Percentiles rank a stretch among this genome's conserved stretches.
Evolutionary conservation across 208 protist genomes (phyloP).

Genomic region (Borovskyia barvae): DNA sequence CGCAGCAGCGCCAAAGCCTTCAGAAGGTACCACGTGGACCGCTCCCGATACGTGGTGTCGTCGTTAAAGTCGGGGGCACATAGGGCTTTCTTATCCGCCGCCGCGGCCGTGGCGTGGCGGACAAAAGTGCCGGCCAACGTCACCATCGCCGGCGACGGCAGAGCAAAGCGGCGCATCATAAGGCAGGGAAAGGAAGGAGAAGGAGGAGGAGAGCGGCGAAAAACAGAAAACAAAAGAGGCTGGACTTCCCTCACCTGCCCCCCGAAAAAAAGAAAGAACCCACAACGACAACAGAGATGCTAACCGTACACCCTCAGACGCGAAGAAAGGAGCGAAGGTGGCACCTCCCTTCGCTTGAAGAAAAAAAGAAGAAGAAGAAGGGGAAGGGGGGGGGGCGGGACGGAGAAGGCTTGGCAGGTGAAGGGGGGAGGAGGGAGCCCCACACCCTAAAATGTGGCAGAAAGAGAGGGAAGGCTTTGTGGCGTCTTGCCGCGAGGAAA

Average conservation of each 20-base stretch:
- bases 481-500: neutral
- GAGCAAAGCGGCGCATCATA: constrained; percentile 39
- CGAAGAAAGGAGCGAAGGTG: no score
- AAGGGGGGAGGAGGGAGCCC: neutral
- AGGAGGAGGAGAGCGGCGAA: neutral
- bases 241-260: no score
- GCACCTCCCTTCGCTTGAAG: neutral
- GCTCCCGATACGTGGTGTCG: constrained; percentile 54
- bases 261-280: no score
- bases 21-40: constrained; percentile 69
- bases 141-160: constrained; percentile 4
- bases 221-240: constrained; percentile 1
- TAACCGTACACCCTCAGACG: no score
- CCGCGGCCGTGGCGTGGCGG: constrained; percentile 8
- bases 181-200: neutral
- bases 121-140: constrained; percentile 10
- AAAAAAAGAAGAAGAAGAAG: constrained; percentile 10
- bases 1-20: constrained; percentile 73
- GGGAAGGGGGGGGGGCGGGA: neutral
- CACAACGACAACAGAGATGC: no score
- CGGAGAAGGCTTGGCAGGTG: neutral
- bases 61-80: constrained; percentile 61
- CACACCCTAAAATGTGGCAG: neutral
- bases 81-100: neutral
- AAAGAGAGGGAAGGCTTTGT: neutral